phyloP scores from a whole-genome alignment of 176 grass and related monocot genomes.

The Phoenix dactylifera region DNA sequence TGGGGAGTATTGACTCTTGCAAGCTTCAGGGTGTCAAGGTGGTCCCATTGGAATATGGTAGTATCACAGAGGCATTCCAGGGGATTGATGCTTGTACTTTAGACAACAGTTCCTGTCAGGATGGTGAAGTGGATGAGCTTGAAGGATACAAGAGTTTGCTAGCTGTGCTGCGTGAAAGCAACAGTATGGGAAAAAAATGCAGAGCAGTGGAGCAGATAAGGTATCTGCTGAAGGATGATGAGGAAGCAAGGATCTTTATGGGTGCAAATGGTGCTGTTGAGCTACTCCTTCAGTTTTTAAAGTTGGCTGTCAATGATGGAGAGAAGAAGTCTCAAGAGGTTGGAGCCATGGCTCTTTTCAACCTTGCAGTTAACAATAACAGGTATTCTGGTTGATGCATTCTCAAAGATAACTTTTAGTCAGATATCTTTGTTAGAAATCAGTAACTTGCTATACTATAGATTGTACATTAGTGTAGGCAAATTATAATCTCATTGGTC shows the following conservation, averaged over 20 bases:
- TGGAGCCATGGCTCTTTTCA: constrained; percentile 86
- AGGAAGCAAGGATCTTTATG: constrained; percentile 78
- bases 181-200: constrained; percentile 35
- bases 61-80: constrained; percentile 26
- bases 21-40: constrained; percentile 48
- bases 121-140: constrained; percentile 17
- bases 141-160: constrained; percentile 61
- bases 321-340: constrained; percentile 83
- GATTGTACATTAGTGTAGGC: too few relatives aligned
- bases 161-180: constrained; percentile 55
- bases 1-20: constrained; percentile 48
- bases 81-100: constrained; percentile 33
- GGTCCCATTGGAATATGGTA: constrained; percentile 35
- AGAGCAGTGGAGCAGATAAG: constrained; percentile 79
- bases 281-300: constrained; percentile 70
- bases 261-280: constrained; percentile 71
- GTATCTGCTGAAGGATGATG: constrained; percentile 76
- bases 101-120: constrained; percentile 30
- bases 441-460: too few relatives aligned
- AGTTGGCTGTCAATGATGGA: constrained; percentile 49
- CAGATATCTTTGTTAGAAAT: too few relatives aligned
- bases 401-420: too few relatives aligned
- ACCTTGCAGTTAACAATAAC: constrained; percentile 88
- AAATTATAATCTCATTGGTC: too few relatives aligned
- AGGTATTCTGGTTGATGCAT: constrained; percentile 31